Evolutionary conservation across 768 basidiomycete genomes (phyloP), one percentile per base, ranked within the genome.

Genomic region (Pleurotus cornucopiae): DNA sequence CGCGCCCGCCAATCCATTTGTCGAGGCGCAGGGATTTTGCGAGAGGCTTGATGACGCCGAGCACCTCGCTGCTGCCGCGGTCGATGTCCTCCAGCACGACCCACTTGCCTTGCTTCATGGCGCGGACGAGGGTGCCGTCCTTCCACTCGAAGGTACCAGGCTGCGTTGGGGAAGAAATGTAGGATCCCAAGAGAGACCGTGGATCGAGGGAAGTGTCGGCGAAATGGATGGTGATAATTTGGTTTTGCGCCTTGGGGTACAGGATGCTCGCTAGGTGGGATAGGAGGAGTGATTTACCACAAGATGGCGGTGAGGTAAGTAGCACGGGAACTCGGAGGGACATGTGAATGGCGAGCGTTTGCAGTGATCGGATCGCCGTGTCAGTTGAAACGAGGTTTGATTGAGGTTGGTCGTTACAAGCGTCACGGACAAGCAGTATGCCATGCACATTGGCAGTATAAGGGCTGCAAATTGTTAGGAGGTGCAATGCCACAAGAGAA

Each of bases 151-250:
- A 99, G 2, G 83, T 85, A 4, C 96, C 96, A 0, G 93, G 86
- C 21, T 81, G 81, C 1, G 80, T 84, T 0, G 88, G 77, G 0
- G 96, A 97, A 1, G 96, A 96, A 2, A 93, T 76, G 57, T 98
- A 96, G 2, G 93, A 94, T 4, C 97, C 96, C 43, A 99, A 80
- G 4, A 99, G 79, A 0, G 94, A 88, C 20, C 96, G 89, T 26
- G 95, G 88, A 65, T 99, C 96, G 45, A 99, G 78, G 2, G 96
- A 96, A 0, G 94, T 96, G 63, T 98, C 97, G 5, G 94, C 92
- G 21, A 98, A 84, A 63, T 96, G 90, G 57, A 99, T 86, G 0
- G 82, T 86, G 30, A 98, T 80, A 41, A 97, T 80, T 45, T 92
- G 85, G 57, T 87, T 86, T 52, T 71, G 75, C 5, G 71, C 64